A percentile compares a stretch with the other conserved stretches of the same genome.
phyloP scores from a whole-genome alignment of 202 grass and related monocot genomes.

The Setaria italica region DNA sequence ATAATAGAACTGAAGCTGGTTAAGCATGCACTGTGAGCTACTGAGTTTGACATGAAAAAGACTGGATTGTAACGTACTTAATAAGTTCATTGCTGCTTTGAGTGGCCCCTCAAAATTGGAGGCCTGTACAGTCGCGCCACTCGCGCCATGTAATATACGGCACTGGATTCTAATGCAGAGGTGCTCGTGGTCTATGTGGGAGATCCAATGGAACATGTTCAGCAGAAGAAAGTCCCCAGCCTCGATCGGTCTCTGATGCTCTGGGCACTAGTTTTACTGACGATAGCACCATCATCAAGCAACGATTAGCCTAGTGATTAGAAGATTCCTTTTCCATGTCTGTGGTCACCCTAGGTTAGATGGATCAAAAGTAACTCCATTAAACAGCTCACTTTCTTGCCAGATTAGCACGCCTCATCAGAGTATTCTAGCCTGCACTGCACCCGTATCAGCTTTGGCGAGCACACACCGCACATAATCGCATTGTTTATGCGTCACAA shows the following conservation, averaged over 20 bases:
- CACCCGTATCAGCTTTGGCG: conserved; percentile 40
- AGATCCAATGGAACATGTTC: neutral
- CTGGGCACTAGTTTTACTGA: neutral
- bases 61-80: too few relatives aligned
- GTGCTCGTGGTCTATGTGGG: neutral
- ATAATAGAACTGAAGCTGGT: too few relatives aligned
- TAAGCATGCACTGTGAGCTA: too few relatives aligned
- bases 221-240: neutral
- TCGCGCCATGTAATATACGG: too few relatives aligned
- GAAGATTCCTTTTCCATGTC: conserved; percentile 22
- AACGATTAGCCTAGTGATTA: conserved; percentile 41
- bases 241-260: neutral
- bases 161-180: too few relatives aligned
- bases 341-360: conserved; percentile 28
- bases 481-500: conserved; percentile 32
- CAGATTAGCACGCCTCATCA: conserved; percentile 11
- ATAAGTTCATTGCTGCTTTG: too few relatives aligned
- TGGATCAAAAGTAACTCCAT: conserved; percentile 53
- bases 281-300: conserved; percentile 38
- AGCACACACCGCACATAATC: conserved; percentile 47
- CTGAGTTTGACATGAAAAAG: too few relatives aligned
- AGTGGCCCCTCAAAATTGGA: too few relatives aligned
- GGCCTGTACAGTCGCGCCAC: too few relatives aligned
- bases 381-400: conserved; percentile 33
- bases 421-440: neutral